These are phyloP conservation scores for Porpolomopsis calyptriformis DNA, from an alignment of 768 basidiomycete species.

Conservation along the genomic window DNA sequence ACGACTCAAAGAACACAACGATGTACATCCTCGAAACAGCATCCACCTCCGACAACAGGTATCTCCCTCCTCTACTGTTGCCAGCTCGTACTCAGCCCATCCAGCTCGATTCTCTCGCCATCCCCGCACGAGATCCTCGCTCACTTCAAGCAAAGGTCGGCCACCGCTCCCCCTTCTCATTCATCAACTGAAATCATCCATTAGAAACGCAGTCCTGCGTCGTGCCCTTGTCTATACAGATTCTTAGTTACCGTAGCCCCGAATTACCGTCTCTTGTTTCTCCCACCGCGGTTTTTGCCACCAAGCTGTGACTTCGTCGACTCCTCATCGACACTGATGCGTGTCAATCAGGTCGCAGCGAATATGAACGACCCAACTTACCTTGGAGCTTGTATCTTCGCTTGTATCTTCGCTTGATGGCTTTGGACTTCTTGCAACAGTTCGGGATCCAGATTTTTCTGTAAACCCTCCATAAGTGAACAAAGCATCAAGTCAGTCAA, in stretches of 20 bases:
- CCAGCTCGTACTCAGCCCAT: conserved; percentile 7
- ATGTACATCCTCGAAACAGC: conserved; percentile 74
- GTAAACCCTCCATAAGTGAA: conserved; percentile 8
- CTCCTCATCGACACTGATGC: conserved; percentile 16
- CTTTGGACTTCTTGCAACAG: conserved; percentile 52
- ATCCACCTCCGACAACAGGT: conserved; percentile 40
- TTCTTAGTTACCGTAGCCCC: too few relatives aligned
- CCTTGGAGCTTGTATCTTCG: conserved; percentile 49
- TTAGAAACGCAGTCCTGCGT: conserved; percentile 44
- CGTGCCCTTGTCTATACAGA: conserved; percentile 46
- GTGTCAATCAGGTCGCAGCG: too few relatives aligned
- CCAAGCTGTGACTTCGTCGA: conserved; percentile 5
- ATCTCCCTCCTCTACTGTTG: conserved; percentile 7
- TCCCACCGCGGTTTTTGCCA: conserved; percentile 15
- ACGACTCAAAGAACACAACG: conserved; percentile 47
- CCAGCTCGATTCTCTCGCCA: conserved; percentile 28
- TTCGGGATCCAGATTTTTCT: conserved; percentile 75
- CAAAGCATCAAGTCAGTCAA: neutral
- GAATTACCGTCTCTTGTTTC: conserved; percentile 28
- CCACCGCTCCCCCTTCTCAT: neutral
- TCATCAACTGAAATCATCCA: neutral
- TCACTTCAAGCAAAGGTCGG: conserved; percentile 61
- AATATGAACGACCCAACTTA: conserved; percentile 31
- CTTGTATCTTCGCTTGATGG: conserved; percentile 39
- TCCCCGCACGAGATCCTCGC: conserved; percentile 41